Percentiles rank a stretch among this genome's conserved stretches.
Evolutionary conservation across 495 filamentous ascomycete species (phyloP).

Genomic region (Hypoxylon intermedium): DNA sequence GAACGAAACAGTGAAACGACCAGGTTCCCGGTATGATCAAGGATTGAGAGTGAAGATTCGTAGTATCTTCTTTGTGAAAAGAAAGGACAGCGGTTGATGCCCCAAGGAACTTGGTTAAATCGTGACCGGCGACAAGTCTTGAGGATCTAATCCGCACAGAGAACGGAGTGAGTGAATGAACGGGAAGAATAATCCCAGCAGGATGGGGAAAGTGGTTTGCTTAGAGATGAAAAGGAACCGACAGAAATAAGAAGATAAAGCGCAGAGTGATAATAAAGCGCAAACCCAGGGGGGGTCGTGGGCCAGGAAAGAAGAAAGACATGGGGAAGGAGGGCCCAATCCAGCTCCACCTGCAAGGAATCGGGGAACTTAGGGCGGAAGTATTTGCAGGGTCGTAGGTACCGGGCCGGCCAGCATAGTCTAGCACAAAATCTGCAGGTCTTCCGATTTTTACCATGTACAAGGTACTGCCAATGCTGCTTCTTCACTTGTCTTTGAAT

Average conservation of each 20-base stretch:
- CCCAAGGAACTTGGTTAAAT: constrained; percentile 35
- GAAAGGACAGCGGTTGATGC: constrained; percentile 25
- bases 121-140: constrained; percentile 36
- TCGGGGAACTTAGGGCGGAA: constrained; percentile 15
- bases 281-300: constrained; percentile 21
- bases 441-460: constrained; percentile 6
- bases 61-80: constrained; percentile 18
- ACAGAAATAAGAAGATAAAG: constrained; percentile 29
- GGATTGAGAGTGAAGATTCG: constrained; percentile 22
- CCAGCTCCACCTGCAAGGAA: constrained; percentile 26
- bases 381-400: constrained; percentile 19
- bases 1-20: constrained; percentile 40
- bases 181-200: constrained; percentile 27
- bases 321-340: constrained; percentile 22
- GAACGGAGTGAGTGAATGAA: constrained; percentile 22
- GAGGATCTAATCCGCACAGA: constrained; percentile 26
- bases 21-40: constrained; percentile 38
- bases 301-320: constrained; percentile 8
- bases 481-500: background rate
- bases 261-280: constrained; percentile 41
- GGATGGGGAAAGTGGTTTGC: constrained; percentile 22
- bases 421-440: background rate
- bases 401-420: constrained; percentile 4
- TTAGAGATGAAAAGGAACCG: constrained; percentile 36
- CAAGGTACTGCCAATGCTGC: constrained; percentile 1